Conservation (phyloP, 2,329 filamentous ascomycete genomes). For the Raffaelea deltoideospora region DNA sequence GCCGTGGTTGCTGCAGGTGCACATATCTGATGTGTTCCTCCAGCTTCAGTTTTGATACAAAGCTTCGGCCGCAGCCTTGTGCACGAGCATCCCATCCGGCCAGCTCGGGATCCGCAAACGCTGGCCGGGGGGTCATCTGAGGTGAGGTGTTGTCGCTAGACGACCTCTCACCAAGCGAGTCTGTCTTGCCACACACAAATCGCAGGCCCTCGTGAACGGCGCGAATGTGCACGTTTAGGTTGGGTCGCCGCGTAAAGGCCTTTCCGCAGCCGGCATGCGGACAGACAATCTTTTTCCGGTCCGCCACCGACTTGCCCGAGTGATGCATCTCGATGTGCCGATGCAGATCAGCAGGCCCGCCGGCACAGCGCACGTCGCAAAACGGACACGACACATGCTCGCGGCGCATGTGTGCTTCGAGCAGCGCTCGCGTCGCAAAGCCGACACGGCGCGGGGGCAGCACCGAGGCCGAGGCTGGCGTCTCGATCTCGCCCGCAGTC, state of each 20-base stretch:
- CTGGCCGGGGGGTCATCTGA: background rate
- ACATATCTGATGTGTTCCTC: slow-evolving; percentile 75
- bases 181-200: slow-evolving; percentile 63
- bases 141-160: background rate
- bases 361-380: slow-evolving; percentile 55
- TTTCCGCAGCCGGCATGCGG: slow-evolving; percentile 54
- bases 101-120: slow-evolving; percentile 30
- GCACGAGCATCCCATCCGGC: slow-evolving; percentile 40
- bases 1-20: slow-evolving; percentile 50
- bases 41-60: slow-evolving; percentile 62
- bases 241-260: slow-evolving; percentile 70
- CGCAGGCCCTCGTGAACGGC: slow-evolving; percentile 61
- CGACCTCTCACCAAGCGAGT: slow-evolving; percentile 14
- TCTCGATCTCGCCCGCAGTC: slow-evolving; percentile 17
- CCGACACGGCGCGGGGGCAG: slow-evolving; percentile 22
- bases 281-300: slow-evolving; percentile 53
- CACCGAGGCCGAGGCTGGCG: background rate
- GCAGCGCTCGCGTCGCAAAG: slow-evolving; percentile 57
- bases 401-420: slow-evolving; percentile 58
- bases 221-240: slow-evolving; percentile 65
- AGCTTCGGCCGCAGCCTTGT: slow-evolving; percentile 59
- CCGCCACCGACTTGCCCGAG: slow-evolving; percentile 42
- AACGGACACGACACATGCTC: slow-evolving; percentile 63
- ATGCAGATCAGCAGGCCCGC: slow-evolving; percentile 52
- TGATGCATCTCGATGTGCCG: slow-evolving; percentile 69